Evolutionary conservation across 129 eudicot genomes (phyloP).

Genomic region (Glebionis coronaria): DNA sequence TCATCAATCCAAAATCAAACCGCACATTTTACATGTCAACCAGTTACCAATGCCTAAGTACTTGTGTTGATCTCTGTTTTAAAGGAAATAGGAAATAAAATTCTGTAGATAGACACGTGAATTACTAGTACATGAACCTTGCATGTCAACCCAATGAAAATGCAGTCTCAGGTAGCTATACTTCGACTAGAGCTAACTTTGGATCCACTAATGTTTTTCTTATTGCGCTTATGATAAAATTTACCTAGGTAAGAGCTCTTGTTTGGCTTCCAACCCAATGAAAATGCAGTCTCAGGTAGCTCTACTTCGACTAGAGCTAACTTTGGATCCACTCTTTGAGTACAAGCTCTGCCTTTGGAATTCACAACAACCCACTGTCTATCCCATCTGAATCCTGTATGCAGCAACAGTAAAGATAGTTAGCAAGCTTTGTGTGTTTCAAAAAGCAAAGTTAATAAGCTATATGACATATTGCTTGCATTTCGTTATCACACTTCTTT

Average conservation of each 20-base stretch:
- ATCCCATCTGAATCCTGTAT: slow-evolving; percentile 88
- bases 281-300: slow-evolving; percentile 66
- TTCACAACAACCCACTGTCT: slow-evolving; percentile 86
- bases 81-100: background rate
- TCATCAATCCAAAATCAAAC: no score
- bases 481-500: no score
- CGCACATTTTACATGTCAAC: no score
- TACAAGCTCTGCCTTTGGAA: slow-evolving; percentile 70
- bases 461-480: background rate
- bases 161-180: slow-evolving; percentile 64
- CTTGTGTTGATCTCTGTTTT: background rate
- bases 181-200: slow-evolving; percentile 67
- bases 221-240: background rate
- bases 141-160: slow-evolving; percentile 28
- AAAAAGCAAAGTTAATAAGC: background rate
- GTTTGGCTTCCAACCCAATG: slow-evolving; percentile 55
- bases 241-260: slow-evolving; percentile 59
- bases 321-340: slow-evolving; percentile 83
- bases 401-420: slow-evolving; percentile 5
- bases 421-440: background rate
- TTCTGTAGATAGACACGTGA: background rate
- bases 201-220: slow-evolving; percentile 33
- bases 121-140: background rate
- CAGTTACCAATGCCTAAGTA: background rate
- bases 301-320: slow-evolving; percentile 65